Evolutionary conservation across 768 basidiomycete genomes (phyloP).

Genomic region (Mycena maculata): DNA sequence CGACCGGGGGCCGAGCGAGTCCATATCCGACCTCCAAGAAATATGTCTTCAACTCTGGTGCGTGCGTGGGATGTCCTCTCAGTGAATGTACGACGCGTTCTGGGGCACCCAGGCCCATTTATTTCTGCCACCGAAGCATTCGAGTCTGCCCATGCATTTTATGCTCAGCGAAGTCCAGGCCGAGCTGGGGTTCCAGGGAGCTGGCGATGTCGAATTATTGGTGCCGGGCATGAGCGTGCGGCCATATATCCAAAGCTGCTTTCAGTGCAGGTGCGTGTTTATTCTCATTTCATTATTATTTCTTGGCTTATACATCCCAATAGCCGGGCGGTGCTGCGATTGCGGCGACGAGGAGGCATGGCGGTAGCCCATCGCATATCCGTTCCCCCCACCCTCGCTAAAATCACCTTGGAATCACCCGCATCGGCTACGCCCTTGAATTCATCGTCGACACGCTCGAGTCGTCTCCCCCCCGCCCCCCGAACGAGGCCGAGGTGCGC

Average conservation of each 20-base stretch:
- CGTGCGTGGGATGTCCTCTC: conserved; percentile 84
- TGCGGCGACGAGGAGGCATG: conserved; percentile 94
- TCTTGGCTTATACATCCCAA: conserved; percentile 59
- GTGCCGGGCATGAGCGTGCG: conserved; percentile 86
- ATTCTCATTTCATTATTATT: conserved; percentile 2
- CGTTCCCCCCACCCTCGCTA: conserved; percentile 74
- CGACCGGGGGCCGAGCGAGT: conserved; percentile 68
- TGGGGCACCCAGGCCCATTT: conserved; percentile 81
- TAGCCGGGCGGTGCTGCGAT: conserved; percentile 94
- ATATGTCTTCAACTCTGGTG: conserved; percentile 78
- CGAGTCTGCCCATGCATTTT: conserved; percentile 69
- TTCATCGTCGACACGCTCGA: conserved; percentile 87
- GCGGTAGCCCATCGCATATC: conserved; percentile 74
- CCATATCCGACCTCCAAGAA: conserved; percentile 80
- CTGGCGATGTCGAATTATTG: conserved; percentile 66
- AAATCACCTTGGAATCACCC: conserved; percentile 59
- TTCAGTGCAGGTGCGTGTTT: conserved; percentile 87
- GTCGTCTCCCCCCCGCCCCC: conserved; percentile 83
- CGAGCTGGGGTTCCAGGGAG: conserved; percentile 64
- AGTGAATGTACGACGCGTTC: conserved; percentile 84
- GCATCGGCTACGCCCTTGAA: conserved; percentile 81
- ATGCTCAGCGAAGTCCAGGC: conserved; percentile 80
- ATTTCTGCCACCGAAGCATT: conserved; percentile 76
- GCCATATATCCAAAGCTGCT: conserved; percentile 91
- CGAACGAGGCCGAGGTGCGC: conserved; percentile 75